These are phyloP conservation scores for Apodospora peruviana DNA, from an alignment of 495 filamentous ascomycete species.

Conservation along the genomic window DNA sequence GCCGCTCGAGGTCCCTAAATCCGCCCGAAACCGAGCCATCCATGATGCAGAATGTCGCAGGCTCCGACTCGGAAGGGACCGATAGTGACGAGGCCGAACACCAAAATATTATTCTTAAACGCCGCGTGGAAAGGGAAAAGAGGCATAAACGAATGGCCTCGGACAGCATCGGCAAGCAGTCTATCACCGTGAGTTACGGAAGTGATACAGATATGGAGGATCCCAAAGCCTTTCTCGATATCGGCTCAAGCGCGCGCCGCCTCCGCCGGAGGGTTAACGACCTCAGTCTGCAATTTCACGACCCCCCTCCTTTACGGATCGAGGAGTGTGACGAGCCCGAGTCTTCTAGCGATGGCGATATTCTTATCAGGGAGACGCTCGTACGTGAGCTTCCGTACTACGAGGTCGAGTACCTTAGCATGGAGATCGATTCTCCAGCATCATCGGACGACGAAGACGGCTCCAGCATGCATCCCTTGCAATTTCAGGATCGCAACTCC, in stretches of 20 bases:
- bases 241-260: slow-evolving; percentile 39
- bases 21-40: slow-evolving; percentile 31
- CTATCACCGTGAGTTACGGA: slow-evolving; percentile 46
- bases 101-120: slow-evolving; percentile 22
- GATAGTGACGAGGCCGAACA: slow-evolving; percentile 37
- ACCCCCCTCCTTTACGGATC: slow-evolving; percentile 45
- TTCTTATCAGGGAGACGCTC: slow-evolving; percentile 35
- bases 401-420: slow-evolving; percentile 32
- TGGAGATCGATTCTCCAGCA: slow-evolving; percentile 44
- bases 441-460: too few species aligned
- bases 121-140: slow-evolving; percentile 34
- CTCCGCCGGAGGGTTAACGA: slow-evolving; percentile 44
- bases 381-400: slow-evolving; percentile 46
- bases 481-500: too few species aligned
- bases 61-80: slow-evolving; percentile 37
- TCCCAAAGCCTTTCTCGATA: slow-evolving; percentile 36
- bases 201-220: slow-evolving; percentile 50
- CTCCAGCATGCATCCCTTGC: too few species aligned
- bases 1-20: slow-evolving; percentile 32
- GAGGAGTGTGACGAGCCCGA: slow-evolving; percentile 49
- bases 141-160: slow-evolving; percentile 43
- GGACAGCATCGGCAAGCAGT: slow-evolving; percentile 49
- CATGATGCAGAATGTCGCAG: slow-evolving; percentile 33
- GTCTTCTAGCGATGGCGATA: slow-evolving; percentile 44
- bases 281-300: slow-evolving; percentile 43